phyloP scores from a whole-genome alignment of 1,139 yeast species.

The Magnusiomyces suaveolens region DNA sequence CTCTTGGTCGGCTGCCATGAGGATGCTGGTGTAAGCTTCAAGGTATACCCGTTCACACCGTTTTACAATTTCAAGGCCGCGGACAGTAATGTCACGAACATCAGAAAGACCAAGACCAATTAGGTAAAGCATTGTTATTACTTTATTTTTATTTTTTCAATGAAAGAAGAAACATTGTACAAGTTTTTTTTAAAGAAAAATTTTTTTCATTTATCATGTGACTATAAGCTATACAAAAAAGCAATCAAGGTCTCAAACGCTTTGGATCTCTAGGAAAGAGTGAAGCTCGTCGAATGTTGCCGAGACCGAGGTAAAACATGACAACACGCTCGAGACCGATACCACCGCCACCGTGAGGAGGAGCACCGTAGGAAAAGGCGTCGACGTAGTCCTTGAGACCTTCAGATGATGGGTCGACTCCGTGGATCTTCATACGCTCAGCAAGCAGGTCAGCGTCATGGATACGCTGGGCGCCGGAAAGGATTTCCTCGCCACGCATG shows the following conservation, averaged over 20 bases:
- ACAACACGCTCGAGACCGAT: constrained; percentile 97
- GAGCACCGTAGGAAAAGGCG: constrained; percentile 88
- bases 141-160: too few species aligned
- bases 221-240: neutral
- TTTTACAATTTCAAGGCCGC: constrained; percentile 79
- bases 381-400: constrained; percentile 87
- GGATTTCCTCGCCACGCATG: constrained; percentile 98
- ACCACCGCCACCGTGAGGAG: constrained; percentile 99
- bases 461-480: constrained; percentile 98
- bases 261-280: constrained; percentile 98
- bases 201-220: neutral
- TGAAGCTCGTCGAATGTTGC: constrained; percentile 94
- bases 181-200: too few species aligned
- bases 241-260: constrained; percentile 63
- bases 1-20: constrained; percentile 80
- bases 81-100: constrained; percentile 83
- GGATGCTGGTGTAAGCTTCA: constrained; percentile 90
- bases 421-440: constrained; percentile 76
- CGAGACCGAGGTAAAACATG: constrained; percentile 93
- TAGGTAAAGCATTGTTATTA: constrained; percentile 84
- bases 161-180: too few species aligned
- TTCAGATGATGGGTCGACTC: constrained; percentile 65
- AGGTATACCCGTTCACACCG: constrained; percentile 80
- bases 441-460: constrained; percentile 80
- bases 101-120: constrained; percentile 88